Conservation (phyloP, 495 filamentous ascomycete species). For the Penicillium salamii region DNA sequence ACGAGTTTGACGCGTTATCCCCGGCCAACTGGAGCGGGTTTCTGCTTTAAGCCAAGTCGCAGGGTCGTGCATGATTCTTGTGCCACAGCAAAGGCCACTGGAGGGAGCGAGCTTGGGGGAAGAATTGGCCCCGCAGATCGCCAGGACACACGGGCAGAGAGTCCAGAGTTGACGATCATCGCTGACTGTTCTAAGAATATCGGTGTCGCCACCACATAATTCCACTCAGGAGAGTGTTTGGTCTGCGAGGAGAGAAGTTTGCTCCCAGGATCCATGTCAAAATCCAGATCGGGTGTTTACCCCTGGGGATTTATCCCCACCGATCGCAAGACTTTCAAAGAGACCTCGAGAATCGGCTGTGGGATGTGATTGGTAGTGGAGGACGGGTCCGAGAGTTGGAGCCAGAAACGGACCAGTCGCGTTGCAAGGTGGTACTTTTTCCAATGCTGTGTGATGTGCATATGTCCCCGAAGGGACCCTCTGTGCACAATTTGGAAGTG, state of each 20-base stretch:
- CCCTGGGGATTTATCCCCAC: background rate
- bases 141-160: background rate
- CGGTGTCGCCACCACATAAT: background rate
- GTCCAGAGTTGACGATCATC: background rate
- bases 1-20: background rate
- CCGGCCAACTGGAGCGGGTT: background rate
- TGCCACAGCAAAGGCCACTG: background rate
- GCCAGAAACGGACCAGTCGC: constrained; percentile 4
- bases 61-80: constrained; percentile 1
- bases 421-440: constrained; percentile 2
- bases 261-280: background rate
- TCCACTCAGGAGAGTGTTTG: background rate
- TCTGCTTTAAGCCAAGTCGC: constrained; percentile 3
- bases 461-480: constrained; percentile 2
- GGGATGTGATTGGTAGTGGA: constrained; percentile 4
- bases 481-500: background rate
- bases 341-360: background rate
- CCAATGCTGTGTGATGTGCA: constrained; percentile 2
- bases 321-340: background rate
- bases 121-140: constrained; percentile 4
- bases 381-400: background rate
- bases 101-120: background rate
- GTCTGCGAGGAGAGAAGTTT: background rate
- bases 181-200: background rate
- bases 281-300: background rate